A percentile compares a stretch with the other conserved stretches of the same genome.
These are phyloP conservation scores for Annona cherimola DNA, from an alignment of 164 flowering plant genomes.

Conservation along the genomic window DNA sequence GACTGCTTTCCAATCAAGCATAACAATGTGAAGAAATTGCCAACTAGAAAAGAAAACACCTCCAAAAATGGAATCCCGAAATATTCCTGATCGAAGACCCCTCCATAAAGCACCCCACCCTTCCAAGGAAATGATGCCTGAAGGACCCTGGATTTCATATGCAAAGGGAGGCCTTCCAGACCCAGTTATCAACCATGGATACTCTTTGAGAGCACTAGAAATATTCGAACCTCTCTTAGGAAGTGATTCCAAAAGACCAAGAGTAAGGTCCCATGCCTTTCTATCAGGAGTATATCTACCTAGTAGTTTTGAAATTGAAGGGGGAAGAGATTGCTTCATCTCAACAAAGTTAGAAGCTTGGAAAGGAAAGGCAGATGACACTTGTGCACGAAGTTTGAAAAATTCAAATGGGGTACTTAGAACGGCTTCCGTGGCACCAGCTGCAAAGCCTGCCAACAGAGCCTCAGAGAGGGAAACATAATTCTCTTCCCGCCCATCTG, in stretches of 20 bases:
- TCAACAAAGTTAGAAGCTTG: constrained; percentile 24
- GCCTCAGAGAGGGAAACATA: constrained; percentile 73
- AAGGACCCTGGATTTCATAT: constrained; percentile 45
- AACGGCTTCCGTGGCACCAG: constrained; percentile 67
- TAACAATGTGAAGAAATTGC: constrained; percentile 71
- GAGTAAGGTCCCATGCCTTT: constrained; percentile 50
- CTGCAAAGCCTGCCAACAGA: constrained; percentile 68
- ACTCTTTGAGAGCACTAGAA: constrained; percentile 54
- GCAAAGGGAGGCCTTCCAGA: constrained; percentile 79
- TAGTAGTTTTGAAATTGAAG: constrained; percentile 42
- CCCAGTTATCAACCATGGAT: constrained; percentile 97
- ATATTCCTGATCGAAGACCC: constrained; percentile 68
- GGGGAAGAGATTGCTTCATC: constrained; percentile 26
- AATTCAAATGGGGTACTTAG: constrained; percentile 83
- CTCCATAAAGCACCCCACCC: constrained; percentile 84
- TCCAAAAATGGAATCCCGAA: constrained; percentile 73
- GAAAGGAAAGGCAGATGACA: constrained; percentile 50
- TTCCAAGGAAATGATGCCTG: constrained; percentile 61
- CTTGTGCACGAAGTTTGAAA: constrained; percentile 79
- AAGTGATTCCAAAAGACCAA: constrained; percentile 59
- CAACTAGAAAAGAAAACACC: constrained; percentile 79
- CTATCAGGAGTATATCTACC: constrained; percentile 51
- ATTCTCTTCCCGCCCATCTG: constrained; percentile 89
- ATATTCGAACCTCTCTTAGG: constrained; percentile 49
- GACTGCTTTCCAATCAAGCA: constrained; percentile 84